Base-by-base conservation (phyloP, 257 asterid genomes). In the Gentiana straminea region DNA sequence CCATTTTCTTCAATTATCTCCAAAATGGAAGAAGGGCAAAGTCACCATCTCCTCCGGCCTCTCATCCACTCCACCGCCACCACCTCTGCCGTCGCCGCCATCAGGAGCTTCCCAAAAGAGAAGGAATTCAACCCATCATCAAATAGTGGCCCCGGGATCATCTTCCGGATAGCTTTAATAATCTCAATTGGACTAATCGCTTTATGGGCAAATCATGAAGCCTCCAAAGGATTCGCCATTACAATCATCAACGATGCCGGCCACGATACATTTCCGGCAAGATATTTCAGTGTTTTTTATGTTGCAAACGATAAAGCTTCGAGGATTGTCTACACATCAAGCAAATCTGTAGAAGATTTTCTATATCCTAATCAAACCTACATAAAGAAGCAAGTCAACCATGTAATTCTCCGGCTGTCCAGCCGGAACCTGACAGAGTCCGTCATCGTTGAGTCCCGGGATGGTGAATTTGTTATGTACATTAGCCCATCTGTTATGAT, bases 201-300 rank as follows among this genome's bases (percentile, higher is more conserved):
- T 50, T 6, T 79, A 11, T 89, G 85, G 83, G 95, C 95, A 35
- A 81, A 71, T 56, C 72, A 69, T n/a, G 97, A 89, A 70, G 86
- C 94, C 11, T 79, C 85, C 61, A 89, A 76, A 64, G 94, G 94
- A 10, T 78, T 73, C n/a, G 45, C 79, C 55, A 70, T 89, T 46
- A 65, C 85, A 7, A 49, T 79, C 36, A 36, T 77, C 68, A 83
- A 81, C 44, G 86, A 76, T 8, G 64, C 84, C 13, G 32, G 43
- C 34, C 1, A 5, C 7, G 48, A 66, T 59, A 73, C 86, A 2
- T 0, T 62, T 1, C 24, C 59, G 4, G 83, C 75, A 0, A 61
- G n/a, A 45, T 76, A 77, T 51, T 89, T 85, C 77, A 51, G 68
- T 24, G 82, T 85, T 51, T 77, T 83, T 73, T 89, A 79, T 33